Evolutionary conservation across 257 asterid genomes (phyloP).

Genomic region (Lantana camara): DNA sequence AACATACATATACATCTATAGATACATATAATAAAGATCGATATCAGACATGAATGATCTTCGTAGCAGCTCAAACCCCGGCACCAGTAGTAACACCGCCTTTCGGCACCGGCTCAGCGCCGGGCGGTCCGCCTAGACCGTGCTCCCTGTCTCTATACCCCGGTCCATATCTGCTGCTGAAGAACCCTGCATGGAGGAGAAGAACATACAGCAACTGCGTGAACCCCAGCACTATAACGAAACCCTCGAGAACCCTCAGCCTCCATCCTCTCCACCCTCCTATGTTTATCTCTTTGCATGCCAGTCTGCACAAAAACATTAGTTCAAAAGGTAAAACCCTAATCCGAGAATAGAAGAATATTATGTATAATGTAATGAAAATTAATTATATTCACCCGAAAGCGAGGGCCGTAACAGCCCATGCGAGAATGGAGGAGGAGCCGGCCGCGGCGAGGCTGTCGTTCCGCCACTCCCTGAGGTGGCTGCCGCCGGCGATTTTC

Average conservation of each 20-base stretch:
- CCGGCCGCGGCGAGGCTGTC: slow-evolving; percentile 92
- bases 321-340: neutral
- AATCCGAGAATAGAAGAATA: slow-evolving; percentile 17
- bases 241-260: slow-evolving; percentile 74
- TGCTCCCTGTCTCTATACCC: slow-evolving; percentile 60
- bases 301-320: slow-evolving; percentile 56
- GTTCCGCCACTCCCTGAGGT: slow-evolving; percentile 73
- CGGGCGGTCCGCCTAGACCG: slow-evolving; percentile 37
- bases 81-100: slow-evolving; percentile 40
- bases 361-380: no score
- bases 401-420: slow-evolving; percentile 87
- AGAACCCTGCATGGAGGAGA: slow-evolving; percentile 70
- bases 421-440: slow-evolving; percentile 61
- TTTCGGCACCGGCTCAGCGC: slow-evolving; percentile 40
- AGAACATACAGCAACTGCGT: slow-evolving; percentile 71
- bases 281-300: slow-evolving; percentile 79
- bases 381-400: slow-evolving; percentile 47
- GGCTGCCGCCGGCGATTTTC: slow-evolving; percentile 71
- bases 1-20: neutral
- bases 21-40: neutral
- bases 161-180: slow-evolving; percentile 76
- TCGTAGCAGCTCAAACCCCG: slow-evolving; percentile 24
- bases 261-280: slow-evolving; percentile 95
- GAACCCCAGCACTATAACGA: slow-evolving; percentile 59
- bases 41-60: no score